A percentile compares a stretch with the other conserved stretches of the same genome.
Evolutionary conservation across 2,329 filamentous ascomycete genomes (phyloP).

Genomic region (Pseudogymnoascus sp.): DNA sequence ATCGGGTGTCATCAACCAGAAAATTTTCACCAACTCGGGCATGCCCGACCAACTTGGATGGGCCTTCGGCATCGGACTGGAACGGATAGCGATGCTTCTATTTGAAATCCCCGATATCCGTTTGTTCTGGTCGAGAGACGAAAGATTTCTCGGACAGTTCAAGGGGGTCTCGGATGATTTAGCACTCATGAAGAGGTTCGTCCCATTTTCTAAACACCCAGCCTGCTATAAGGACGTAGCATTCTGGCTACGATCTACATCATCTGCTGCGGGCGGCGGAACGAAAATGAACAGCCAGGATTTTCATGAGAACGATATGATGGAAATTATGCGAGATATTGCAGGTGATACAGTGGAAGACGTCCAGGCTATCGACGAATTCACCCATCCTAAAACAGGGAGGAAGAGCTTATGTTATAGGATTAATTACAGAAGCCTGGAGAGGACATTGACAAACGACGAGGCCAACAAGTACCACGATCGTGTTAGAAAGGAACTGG

Average conservation of each 20-base stretch:
- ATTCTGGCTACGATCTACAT: constrained; percentile 67
- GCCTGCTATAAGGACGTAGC: constrained; percentile 86
- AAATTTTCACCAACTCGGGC: constrained; percentile 69
- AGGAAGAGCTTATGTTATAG: constrained; percentile 83
- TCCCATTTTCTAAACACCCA: constrained; percentile 86
- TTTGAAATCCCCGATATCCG: constrained; percentile 96
- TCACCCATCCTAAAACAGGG: constrained; percentile 78
- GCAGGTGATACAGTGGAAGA: constrained; percentile 83
- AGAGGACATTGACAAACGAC: constrained; percentile 78
- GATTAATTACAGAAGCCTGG: constrained; percentile 87
- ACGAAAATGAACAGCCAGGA: constrained; percentile 34
- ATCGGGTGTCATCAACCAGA: constrained; percentile 83
- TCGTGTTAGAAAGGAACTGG: constrained; percentile 56
- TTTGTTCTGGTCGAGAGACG: constrained; percentile 86
- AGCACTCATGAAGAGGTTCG: constrained; percentile 53
- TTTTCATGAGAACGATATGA: constrained; percentile 94
- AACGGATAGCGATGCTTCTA: constrained; percentile 93
- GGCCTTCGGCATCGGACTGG: constrained; percentile 92
- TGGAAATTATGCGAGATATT: constrained; percentile 84
- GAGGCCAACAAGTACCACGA: constrained; percentile 74
- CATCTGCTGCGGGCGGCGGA: constrained; percentile 42
- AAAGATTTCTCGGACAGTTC: constrained; percentile 84
- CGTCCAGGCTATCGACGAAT: constrained; percentile 76
- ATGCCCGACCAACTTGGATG: constrained; percentile 73
- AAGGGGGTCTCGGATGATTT: constrained; percentile 49